Evolutionary conservation across 257 asterid species (phyloP), one percentile per base, ranked within the genome.

Genomic region (Henckelia pumila): DNA sequence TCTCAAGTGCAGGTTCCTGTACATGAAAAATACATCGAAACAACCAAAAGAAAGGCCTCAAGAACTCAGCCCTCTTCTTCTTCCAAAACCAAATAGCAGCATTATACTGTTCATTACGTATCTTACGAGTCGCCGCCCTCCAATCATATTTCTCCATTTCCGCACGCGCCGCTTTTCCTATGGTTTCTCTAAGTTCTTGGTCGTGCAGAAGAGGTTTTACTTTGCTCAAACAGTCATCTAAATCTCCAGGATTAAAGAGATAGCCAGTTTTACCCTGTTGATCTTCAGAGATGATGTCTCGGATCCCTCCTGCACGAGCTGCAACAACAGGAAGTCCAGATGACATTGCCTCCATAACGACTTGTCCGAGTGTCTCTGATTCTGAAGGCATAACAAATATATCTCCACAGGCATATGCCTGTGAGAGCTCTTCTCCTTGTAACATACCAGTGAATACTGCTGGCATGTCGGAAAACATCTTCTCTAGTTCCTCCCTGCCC

Each of bases 281-380:
- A 8, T 91, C 93, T 16, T 87, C 87, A 0, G 99, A 89, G 17
- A 94, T 79, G 56, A 89, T 94, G 56, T 91, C 99, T 1, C 92
- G 95, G 73, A 94, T 89, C 56, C 99, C 98, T 66, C 99, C 98
- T 0, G 99, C 99, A 56, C 96, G 98, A 47, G 96, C 98, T 23
- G 97, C 98, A n/a, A 94, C 88, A 8, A 88, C 99, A 0, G 99
- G 96, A 29, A 91, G 87, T 17, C 98, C 98, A 0, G 99, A 94
- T 3, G 99, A 87, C 99, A 91, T 94, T 57, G 99, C 99, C 76
- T 94, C 99, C 70, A 94, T 68, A 6, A 92, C 97, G 0, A 92
- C 98, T 0, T 83, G 91, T 1, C 98, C 98, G 2, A 89, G 94
- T 0, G 98, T 92, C 78, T 89, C 98, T 1, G 98, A 92, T 71